Evolutionary conservation across 805 yeast species (phyloP), one percentile per base, ranked within the genome.

Genomic region (Tetrapisispora arboricola): DNA sequence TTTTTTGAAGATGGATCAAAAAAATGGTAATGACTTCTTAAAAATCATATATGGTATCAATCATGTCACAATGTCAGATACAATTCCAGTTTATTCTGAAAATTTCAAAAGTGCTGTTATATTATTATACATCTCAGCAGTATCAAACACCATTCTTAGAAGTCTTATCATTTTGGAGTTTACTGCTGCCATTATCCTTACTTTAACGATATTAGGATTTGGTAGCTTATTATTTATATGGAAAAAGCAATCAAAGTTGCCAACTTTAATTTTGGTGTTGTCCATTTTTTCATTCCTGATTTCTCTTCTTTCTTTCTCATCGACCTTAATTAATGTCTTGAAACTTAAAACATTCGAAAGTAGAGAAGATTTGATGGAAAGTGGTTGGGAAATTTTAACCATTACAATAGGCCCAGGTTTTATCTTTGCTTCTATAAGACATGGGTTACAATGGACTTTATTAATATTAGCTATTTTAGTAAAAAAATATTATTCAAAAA

Each of bases 371-470:
- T 32, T n/a, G 6, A 21, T 18, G 1, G 27, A 29, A 27, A 42
- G 42, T 12, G 47, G 43, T 6, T 50, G 53, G 54, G 56, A 52
- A 25, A 36, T 53, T n/a, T 24, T 54, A 12, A 38, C 44, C 32
- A 44, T 53, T 0, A 38, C 38, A 11, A 27, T 49, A 13, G 57
- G 57, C 4, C 39, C 47, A 19, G 59, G 57, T 7, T 54, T 50
- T 32, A 41, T 51, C 6, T 29, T 53, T 19, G 40, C 49, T 19
- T 44, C 47, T 34, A 40, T 47, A 18, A 44, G 56, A 20, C 49
- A 44, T 29, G 41, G 36, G 6, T 16, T 48, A 6, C 57, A 53
- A 25, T 28, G 44, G 25, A 17, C 45, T 3, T 19, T 48, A 21
- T 42, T 47, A 10, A 10, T 49, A 18, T 33, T 48, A 10, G 43